These are phyloP conservation scores for Chlorociboria aeruginascens DNA, from an alignment of 495 filamentous ascomycete genomes.

Conservation along the genomic window DNA sequence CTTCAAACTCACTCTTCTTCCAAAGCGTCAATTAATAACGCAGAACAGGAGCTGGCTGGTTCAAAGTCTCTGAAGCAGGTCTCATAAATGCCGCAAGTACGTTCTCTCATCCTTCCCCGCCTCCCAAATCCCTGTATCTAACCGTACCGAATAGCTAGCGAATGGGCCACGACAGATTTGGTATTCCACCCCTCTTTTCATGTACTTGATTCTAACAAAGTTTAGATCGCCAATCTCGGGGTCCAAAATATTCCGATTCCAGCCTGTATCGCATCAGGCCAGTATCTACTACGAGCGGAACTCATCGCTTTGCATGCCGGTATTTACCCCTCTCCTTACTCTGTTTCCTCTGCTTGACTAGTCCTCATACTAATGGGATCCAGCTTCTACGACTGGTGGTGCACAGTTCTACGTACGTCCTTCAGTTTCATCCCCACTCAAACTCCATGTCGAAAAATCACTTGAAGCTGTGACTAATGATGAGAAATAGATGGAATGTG, in stretches of 20 bases:
- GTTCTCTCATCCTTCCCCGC: too few species aligned
- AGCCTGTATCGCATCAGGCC: conserved; percentile 30
- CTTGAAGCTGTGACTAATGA: too few species aligned
- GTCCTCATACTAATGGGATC: too few species aligned
- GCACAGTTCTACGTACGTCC: conserved; percentile 39
- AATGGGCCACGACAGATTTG: conserved; percentile 12
- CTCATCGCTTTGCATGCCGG: conserved; percentile 35
- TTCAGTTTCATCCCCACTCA: too few species aligned
- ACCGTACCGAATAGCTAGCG: conserved; percentile 1
- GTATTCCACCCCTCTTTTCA: background rate
- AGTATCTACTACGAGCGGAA: conserved; percentile 42
- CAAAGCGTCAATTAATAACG: too few species aligned
- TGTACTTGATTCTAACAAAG: background rate
- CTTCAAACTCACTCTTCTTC: too few species aligned
- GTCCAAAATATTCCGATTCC: conserved; percentile 33
- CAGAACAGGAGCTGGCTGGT: conserved; percentile 29
- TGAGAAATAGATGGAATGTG: conserved; percentile 26
- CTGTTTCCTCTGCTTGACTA: too few species aligned
- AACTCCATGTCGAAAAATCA: too few species aligned
- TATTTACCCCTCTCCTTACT: background rate
- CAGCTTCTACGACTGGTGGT: conserved; percentile 24
- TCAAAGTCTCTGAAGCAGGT: conserved; percentile 16
- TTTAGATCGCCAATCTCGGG: conserved; percentile 18
- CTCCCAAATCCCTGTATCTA: background rate
- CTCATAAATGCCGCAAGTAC: conserved; percentile 12